A percentile compares a stretch with the other conserved stretches of the same genome.
Conservation (phyloP, 306 rosid genomes). For the Cicer chorassanicum region DNA sequence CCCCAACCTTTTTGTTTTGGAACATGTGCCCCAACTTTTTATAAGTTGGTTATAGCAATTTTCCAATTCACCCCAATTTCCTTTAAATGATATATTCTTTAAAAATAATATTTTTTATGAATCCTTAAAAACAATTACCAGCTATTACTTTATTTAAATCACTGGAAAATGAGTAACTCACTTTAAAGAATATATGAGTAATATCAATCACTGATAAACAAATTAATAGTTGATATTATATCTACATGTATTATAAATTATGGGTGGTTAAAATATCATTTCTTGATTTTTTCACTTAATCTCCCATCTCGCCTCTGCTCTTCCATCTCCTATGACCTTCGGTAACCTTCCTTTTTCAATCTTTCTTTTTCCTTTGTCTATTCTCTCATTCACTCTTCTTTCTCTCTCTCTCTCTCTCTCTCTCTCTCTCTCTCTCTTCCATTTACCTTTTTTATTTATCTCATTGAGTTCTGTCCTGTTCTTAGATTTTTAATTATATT, state of each 20-base stretch:
- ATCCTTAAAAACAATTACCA: background rate
- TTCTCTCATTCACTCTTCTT: background rate
- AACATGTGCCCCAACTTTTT: background rate
- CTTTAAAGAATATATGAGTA: background rate
- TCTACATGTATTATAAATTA: too few relatives aligned
- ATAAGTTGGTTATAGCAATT: background rate
- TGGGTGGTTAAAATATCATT: too few relatives aligned
- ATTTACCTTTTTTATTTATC: background rate
- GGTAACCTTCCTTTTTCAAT: background rate
- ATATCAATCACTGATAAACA: too few relatives aligned
- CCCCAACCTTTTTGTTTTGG: background rate
- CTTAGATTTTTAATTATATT: background rate
- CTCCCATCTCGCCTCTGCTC: background rate
- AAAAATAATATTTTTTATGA: background rate
- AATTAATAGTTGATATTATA: too few relatives aligned
- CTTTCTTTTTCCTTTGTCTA: background rate
- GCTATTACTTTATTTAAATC: conserved; percentile 1
- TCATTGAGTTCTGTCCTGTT: background rate
- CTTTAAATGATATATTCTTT: background rate
- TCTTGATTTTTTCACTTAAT: background rate
- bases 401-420: background rate
- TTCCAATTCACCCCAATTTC: background rate
- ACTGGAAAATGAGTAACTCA: background rate
- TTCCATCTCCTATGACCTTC: background rate
- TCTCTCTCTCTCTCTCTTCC: background rate